Conservation (phyloP, 768 basidiomycete genomes). For the Collybia nuda region DNA sequence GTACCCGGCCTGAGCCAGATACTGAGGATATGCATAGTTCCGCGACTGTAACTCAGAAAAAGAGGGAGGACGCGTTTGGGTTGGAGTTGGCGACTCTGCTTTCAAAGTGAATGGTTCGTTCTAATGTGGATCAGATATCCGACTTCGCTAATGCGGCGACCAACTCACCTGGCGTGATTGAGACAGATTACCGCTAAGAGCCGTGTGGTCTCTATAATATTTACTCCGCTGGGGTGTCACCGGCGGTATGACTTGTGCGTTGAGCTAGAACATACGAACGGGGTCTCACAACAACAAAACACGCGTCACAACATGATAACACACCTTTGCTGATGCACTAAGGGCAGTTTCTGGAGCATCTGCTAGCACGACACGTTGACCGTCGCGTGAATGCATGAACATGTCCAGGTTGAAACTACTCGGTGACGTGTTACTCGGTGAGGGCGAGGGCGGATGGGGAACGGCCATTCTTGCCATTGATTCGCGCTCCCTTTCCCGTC, state of each 20-base stretch:
- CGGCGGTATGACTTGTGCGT: constrained; percentile 27
- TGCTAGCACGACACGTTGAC: constrained; percentile 32
- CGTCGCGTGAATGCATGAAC: constrained; percentile 59
- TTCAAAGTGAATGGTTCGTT: constrained; percentile 28
- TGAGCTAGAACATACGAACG: constrained; percentile 7
- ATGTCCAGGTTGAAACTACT: constrained; percentile 44
- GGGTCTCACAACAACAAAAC: constrained; percentile 3
- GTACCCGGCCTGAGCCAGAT: constrained; percentile 26
- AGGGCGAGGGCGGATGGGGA: constrained; percentile 47
- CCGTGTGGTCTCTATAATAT: constrained; percentile 60
- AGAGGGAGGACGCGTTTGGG: constrained; percentile 30
- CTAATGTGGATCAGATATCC: constrained; percentile 13
- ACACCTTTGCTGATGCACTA: constrained; percentile 36
- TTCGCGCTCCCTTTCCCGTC: constrained; percentile 49
- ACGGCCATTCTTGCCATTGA: constrained; percentile 27
- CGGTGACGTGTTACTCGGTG: constrained; percentile 49
- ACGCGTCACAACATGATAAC: constrained; percentile 35
- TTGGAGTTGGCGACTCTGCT: constrained; percentile 46
- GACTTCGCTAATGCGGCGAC: constrained; percentile 1
- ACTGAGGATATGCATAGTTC: constrained; percentile 39
- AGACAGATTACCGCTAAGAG: constrained; percentile 23
- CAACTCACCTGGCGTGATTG: constrained; percentile 25
- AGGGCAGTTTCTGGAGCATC: constrained; percentile 29
- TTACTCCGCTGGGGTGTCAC: constrained; percentile 60
- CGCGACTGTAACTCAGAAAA: constrained; percentile 22